Conservation (phyloP, 23 red algal genomes). For the Gracilaria gracilis region DNA sequence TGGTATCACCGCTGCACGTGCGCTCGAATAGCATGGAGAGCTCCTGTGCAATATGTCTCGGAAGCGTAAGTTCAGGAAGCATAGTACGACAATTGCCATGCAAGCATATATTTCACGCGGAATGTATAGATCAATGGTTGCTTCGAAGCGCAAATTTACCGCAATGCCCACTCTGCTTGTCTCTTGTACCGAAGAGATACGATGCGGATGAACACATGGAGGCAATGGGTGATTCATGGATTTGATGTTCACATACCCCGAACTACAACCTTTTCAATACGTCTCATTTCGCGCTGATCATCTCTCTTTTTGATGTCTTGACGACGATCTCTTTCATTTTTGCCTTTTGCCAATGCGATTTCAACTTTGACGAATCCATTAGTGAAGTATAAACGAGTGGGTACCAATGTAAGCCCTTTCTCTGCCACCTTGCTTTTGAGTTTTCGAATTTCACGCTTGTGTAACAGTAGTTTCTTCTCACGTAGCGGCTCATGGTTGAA, state of each 20-base stretch:
- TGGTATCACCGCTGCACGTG: not conserved
- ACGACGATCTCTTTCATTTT: constrained; percentile 81
- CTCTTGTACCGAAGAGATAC: not conserved
- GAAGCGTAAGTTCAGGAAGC: not conserved
- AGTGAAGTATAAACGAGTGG: constrained; percentile 79
- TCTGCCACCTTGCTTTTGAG: constrained; percentile 68
- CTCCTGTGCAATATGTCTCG: constrained; percentile 32
- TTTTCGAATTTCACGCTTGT: constrained; percentile 89
- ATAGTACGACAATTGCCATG: constrained; percentile 7
- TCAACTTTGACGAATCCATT: constrained; percentile 83
- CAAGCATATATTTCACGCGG: constrained; percentile 29
- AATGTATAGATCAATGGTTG: constrained; percentile 36
- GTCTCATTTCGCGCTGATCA: constrained; percentile 69
- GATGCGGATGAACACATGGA: not conserved
- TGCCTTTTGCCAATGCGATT: constrained; percentile 85
- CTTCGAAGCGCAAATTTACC: not conserved
- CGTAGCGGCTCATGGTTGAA: constrained; percentile 93
- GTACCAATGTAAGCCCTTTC: constrained; percentile 85
- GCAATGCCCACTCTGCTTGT: constrained; percentile 15
- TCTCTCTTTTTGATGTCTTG: constrained; percentile 84
- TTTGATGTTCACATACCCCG: constrained; percentile 1
- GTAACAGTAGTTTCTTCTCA: constrained; percentile 78
- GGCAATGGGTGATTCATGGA: not conserved
- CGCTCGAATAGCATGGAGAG: not conserved
- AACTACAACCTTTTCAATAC: constrained; percentile 65